These are phyloP conservation scores for Trichoderma semiorbis DNA, from an alignment of 2,329 filamentous ascomycete genomes.

Conservation along the genomic window DNA sequence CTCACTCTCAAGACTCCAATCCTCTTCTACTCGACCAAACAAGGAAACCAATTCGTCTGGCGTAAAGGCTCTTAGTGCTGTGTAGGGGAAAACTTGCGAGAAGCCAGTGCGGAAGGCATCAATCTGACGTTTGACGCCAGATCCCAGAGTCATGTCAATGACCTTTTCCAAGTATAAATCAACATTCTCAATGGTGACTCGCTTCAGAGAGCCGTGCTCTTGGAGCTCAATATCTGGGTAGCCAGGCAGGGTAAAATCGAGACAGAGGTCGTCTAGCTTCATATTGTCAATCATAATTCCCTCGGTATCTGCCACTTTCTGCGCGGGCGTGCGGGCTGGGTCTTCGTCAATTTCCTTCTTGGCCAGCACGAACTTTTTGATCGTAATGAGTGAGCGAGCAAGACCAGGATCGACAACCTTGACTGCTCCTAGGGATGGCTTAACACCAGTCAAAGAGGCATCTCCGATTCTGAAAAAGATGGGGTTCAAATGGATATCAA, in stretches of 20 bases:
- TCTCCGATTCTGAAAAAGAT: slow-evolving; percentile 96
- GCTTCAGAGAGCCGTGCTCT: slow-evolving; percentile 66
- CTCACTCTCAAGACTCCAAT: slow-evolving; percentile 97
- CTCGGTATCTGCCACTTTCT: slow-evolving; percentile 69
- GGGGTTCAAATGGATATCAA: slow-evolving; percentile 94
- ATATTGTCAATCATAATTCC: slow-evolving; percentile 72
- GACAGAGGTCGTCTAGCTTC: slow-evolving; percentile 76
- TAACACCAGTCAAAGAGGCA: slow-evolving; percentile 56
- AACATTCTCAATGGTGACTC: slow-evolving; percentile 89
- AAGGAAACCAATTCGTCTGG: slow-evolving; percentile 92
- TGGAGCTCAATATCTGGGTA: slow-evolving; percentile 83
- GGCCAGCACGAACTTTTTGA: slow-evolving; percentile 80
- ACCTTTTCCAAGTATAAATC: slow-evolving; percentile 83
- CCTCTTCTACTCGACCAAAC: slow-evolving; percentile 88
- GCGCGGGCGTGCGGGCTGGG: slow-evolving; percentile 56
- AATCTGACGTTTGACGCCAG: slow-evolving; percentile 81
- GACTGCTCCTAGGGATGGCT: slow-evolving; percentile 82
- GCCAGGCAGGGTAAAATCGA: slow-evolving; percentile 94
- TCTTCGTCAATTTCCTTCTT: slow-evolving; percentile 82
- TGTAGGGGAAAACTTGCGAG: slow-evolving; percentile 93
- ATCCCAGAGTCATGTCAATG: slow-evolving; percentile 86
- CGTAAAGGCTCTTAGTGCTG: slow-evolving; percentile 87
- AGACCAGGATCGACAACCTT: slow-evolving; percentile 85
- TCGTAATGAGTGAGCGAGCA: slow-evolving; percentile 76
- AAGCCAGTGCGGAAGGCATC: slow-evolving; percentile 90